Conservation (phyloP, 2,329 filamentous ascomycete genomes). For the Cordyceps cicadae region DNA sequence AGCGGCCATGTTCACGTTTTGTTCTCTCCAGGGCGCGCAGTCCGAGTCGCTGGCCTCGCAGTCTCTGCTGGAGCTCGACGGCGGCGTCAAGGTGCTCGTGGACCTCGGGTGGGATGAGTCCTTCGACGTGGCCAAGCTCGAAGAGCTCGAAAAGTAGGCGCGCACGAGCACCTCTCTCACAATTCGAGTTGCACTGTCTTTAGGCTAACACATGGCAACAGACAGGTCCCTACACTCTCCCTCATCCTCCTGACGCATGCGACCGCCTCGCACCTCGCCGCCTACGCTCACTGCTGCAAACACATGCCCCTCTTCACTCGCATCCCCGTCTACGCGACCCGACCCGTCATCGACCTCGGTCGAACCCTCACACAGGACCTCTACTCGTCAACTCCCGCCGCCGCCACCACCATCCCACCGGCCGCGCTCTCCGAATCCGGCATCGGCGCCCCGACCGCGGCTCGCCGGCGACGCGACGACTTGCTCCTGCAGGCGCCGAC, state of each 20-base stretch:
- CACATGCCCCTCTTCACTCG: constrained; percentile 85
- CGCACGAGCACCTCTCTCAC: not conserved
- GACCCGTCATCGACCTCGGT: constrained; percentile 86
- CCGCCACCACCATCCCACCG: constrained; percentile 71
- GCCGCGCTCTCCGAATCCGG: constrained; percentile 59
- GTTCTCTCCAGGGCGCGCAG: constrained; percentile 82
- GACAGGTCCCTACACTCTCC: constrained; percentile 74
- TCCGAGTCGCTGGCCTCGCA: constrained; percentile 81
- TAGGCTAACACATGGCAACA: constrained; percentile 22
- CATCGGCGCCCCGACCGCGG: constrained; percentile 42
- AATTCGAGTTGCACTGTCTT: too few relatives aligned
- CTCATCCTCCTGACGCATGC: constrained; percentile 92
- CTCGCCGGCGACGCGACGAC: constrained; percentile 41
- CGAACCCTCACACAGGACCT: constrained; percentile 86
- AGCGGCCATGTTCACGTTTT: constrained; percentile 84
- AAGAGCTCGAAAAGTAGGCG: constrained; percentile 80
- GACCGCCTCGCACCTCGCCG: constrained; percentile 82
- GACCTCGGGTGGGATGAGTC: constrained; percentile 94
- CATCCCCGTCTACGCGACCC: constrained; percentile 90
- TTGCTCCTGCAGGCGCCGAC: constrained; percentile 64
- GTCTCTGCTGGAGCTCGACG: constrained; percentile 93
- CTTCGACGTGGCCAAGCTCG: constrained; percentile 74
- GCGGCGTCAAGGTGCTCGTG: constrained; percentile 88
- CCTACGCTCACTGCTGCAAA: constrained; percentile 95
- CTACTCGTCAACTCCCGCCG: constrained; percentile 82